Evolutionary conservation across 2,329 filamentous ascomycete species (phyloP).

Genomic region (Aspergillus brasiliensis): DNA sequence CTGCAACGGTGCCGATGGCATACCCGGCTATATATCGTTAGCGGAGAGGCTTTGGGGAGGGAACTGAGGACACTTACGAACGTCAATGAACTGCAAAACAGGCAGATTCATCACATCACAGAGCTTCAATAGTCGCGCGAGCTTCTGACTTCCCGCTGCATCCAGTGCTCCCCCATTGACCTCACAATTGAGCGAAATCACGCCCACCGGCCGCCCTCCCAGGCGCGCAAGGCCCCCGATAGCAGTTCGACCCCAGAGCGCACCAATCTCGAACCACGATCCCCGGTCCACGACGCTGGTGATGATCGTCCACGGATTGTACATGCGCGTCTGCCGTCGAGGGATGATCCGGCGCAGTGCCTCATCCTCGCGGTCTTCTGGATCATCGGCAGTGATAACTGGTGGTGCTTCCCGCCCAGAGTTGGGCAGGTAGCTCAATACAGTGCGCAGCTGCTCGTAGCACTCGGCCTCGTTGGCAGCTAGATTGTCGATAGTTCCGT

Average conservation of each 20-base stretch:
- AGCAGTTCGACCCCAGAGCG: constrained; percentile 63
- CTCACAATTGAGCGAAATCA: constrained; percentile 64
- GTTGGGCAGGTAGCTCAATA: constrained; percentile 61
- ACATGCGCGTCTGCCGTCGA: constrained; percentile 60
- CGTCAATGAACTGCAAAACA: constrained; percentile 64
- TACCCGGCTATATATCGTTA: constrained; percentile 51
- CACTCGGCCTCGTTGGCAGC: constrained; percentile 63
- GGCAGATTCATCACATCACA: constrained; percentile 68
- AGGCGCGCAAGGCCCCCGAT: constrained; percentile 64
- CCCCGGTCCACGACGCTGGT: constrained; percentile 56
- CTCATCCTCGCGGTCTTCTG: constrained; percentile 52
- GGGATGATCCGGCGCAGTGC: constrained; percentile 60
- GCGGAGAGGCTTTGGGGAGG: background rate
- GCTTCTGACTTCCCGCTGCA: constrained; percentile 62
- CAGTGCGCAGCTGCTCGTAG: constrained; percentile 61
- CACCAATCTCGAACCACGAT: constrained; percentile 66
- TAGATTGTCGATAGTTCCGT: constrained; percentile 68
- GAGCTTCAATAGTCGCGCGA: constrained; percentile 62
- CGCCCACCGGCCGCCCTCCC: constrained; percentile 59
- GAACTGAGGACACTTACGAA: constrained; percentile 51
- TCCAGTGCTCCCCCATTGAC: constrained; percentile 64
- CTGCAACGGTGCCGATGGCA: constrained; percentile 64
- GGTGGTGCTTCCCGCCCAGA: constrained; percentile 60
- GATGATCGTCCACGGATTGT: constrained; percentile 61
- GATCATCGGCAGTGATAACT: constrained; percentile 49